Conservation (phyloP, 2,329 filamentous ascomycete genomes). For the Penicillium expansum region DNA sequence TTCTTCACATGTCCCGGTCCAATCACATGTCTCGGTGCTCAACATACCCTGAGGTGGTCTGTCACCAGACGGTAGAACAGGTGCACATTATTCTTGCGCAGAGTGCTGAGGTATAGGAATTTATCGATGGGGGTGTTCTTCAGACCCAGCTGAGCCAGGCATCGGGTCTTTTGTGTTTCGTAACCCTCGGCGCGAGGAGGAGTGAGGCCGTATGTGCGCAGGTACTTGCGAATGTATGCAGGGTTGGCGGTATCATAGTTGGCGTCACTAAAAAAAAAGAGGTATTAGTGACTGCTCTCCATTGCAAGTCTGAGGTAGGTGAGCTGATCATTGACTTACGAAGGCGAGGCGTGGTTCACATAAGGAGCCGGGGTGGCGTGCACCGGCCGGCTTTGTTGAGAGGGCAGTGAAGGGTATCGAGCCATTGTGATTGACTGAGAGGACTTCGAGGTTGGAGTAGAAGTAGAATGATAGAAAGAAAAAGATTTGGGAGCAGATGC, state of each 20-base stretch:
- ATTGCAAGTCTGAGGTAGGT: background rate
- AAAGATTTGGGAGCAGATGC: slow-evolving; percentile 20
- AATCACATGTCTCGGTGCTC: slow-evolving; percentile 7
- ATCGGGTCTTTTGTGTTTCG: slow-evolving; percentile 50
- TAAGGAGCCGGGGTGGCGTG: slow-evolving; percentile 33
- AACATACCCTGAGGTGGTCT: slow-evolving; percentile 46
- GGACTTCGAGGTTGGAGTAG: slow-evolving; percentile 17
- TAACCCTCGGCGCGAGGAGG: slow-evolving; percentile 50
- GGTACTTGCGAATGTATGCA: slow-evolving; percentile 51
- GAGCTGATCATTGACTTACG: slow-evolving; percentile 28
- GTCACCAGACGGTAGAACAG: slow-evolving; percentile 52
- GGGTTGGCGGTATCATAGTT: slow-evolving; percentile 52
- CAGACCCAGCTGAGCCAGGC: slow-evolving; percentile 47
- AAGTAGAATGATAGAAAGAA: slow-evolving; percentile 21
- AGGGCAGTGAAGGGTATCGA: slow-evolving; percentile 28
- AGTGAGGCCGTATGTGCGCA: slow-evolving; percentile 51
- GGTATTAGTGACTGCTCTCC: slow-evolving; percentile 10
- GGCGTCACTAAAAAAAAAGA: slow-evolving; percentile 33
- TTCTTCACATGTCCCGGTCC: slow-evolving; percentile 1
- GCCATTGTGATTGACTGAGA: slow-evolving; percentile 33
- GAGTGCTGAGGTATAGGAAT: slow-evolving; percentile 50
- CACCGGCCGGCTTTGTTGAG: slow-evolving; percentile 37
- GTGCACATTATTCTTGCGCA: slow-evolving; percentile 53
- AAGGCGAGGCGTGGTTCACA: slow-evolving; percentile 32
- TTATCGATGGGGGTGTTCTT: slow-evolving; percentile 50